Evolutionary conservation across 164 flowering plant species (phyloP).

Genomic region (Magnolia officinalis): DNA sequence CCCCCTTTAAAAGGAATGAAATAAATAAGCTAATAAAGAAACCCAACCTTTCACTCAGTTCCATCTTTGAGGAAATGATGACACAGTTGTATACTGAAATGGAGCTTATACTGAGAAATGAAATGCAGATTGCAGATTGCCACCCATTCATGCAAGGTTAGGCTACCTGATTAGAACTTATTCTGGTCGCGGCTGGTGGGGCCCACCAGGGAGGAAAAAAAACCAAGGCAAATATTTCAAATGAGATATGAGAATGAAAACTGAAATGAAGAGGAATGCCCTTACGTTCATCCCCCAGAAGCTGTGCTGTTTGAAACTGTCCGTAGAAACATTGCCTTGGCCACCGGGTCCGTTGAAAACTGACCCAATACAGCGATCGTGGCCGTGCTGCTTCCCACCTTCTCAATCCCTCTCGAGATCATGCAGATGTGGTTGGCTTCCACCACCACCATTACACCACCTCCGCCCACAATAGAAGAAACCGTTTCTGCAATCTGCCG

Average conservation of each 20-base stretch:
- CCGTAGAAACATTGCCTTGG: conserved; percentile 62
- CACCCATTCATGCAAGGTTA: not conserved
- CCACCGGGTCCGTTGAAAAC: conserved; percentile 56
- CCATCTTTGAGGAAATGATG: not conserved
- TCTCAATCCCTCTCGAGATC: conserved; percentile 94
- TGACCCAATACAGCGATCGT: conserved; percentile 83
- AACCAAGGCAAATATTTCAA: not conserved
- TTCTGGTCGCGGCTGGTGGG: not conserved
- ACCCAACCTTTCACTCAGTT: not conserved
- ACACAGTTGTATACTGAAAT: not conserved
- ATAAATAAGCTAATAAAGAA: too few species aligned
- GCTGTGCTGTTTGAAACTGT: conserved; percentile 36
- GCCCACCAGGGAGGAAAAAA: not conserved
- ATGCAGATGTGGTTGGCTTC: conserved; percentile 93
- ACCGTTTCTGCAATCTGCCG: conserved; percentile 88
- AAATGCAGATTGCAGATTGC: not conserved
- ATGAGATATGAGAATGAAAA: conserved; percentile 1
- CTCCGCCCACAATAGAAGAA: conserved; percentile 45
- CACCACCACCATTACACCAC: conserved; percentile 80
- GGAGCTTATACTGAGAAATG: too few species aligned
- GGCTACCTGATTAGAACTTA: not conserved
- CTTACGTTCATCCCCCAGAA: conserved; percentile 17
- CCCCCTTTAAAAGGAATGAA: not conserved
- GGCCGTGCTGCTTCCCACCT: conserved; percentile 84
- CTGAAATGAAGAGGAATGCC: not conserved